Base-by-base conservation (phyloP, 768 basidiomycete genomes). In the Mycena rosella region DNA sequence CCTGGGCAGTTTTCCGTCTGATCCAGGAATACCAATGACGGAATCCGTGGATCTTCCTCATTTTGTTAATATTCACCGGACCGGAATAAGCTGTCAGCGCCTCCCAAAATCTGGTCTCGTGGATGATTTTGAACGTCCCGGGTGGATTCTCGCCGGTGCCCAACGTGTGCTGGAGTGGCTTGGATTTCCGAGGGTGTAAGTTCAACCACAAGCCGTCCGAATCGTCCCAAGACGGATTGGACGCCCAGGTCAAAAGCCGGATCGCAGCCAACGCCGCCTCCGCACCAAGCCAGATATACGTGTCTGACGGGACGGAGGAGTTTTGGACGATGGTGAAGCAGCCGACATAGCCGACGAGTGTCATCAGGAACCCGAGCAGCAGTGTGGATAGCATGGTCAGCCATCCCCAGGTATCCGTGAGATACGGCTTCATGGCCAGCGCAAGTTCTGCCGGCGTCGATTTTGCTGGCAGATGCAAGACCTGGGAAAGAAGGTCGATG, bases 321-420 rank as follows among this genome's bases (percentile, higher is more conserved):
- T 44, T 55, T 27, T 63, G 61, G 22, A 63, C 61, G 30, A 63
- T 63, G 53, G 61, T 55, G 52, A 55, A 63, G 42, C 61, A 63
- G 20, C 61, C 61, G n/a, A 63, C 30, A 20, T 63, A 63, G 2
- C 62, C 62, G 20, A 56, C 45, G 10, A 55, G 20, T 2, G 62
- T 55, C 62, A 63, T 63, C 18, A 47, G 18, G 27, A 56, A 63
- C 7, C 62, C 62, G 15, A 47, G 15, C 22, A 55, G 30, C 42
- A 63, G 10, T 26, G 32, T 22, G 3, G 15, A n/a, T 9, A 36
- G 32, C 30, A 63, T n/a, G 18, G n/a, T 18, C 17, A 45, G 6
- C 52, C 44, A 47, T 27, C 40, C 26, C 44, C 38, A 53, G 13
- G 61, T 26, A 18, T 54, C 30, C 3, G 38, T 34, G 15, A 63